Evolutionary conservation across 1,139 yeast genomes (phyloP).

Genomic region (Kurtzmaniella quercitrusa): DNA sequence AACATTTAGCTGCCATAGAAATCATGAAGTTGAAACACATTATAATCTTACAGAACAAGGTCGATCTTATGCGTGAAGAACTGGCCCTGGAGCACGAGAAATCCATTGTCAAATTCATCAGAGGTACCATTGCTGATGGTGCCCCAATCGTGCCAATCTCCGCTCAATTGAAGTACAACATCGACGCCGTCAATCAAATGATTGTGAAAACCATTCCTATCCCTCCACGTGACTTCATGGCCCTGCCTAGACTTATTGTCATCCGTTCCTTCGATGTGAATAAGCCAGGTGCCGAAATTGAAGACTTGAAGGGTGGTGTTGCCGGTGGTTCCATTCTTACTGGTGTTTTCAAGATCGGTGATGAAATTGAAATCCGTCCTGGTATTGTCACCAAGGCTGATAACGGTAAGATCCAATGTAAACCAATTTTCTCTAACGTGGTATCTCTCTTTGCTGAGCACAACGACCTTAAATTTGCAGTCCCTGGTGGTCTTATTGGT

Average conservation of each 20-base stretch:
- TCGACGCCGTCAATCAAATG: conserved; percentile 96
- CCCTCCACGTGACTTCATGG: conserved; percentile 90
- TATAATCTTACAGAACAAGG: conserved; percentile 94
- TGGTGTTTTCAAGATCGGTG: conserved; percentile 96
- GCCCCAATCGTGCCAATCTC: conserved; percentile 99
- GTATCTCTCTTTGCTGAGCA: conserved; percentile 95
- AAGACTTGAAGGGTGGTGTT: conserved; percentile 98
- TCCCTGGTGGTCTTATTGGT: conserved; percentile 99
- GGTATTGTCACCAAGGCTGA: conserved; percentile 97
- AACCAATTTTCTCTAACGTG: conserved; percentile 91
- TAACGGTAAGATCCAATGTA: conserved; percentile 89
- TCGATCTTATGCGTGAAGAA: conserved; percentile 97
- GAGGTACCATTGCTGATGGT: conserved; percentile 98
- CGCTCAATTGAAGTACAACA: conserved; percentile 96
- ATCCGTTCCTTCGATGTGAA: conserved; percentile 98
- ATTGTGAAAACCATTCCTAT: conserved; percentile 95
- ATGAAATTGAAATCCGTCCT: conserved; percentile 97
- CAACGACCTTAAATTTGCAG: conserved; percentile 96
- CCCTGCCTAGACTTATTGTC: conserved; percentile 92
- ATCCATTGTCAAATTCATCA: conserved; percentile 84
- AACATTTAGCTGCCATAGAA: conserved; percentile 98
- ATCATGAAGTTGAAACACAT: conserved; percentile 98
- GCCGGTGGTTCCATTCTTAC: conserved; percentile 98
- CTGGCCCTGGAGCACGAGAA: conserved; percentile 94
- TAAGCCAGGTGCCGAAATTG: conserved; percentile 97